Evolutionary conservation across 805 yeast genomes (phyloP).

Genomic region (Metschnikowia reukaufii): DNA sequence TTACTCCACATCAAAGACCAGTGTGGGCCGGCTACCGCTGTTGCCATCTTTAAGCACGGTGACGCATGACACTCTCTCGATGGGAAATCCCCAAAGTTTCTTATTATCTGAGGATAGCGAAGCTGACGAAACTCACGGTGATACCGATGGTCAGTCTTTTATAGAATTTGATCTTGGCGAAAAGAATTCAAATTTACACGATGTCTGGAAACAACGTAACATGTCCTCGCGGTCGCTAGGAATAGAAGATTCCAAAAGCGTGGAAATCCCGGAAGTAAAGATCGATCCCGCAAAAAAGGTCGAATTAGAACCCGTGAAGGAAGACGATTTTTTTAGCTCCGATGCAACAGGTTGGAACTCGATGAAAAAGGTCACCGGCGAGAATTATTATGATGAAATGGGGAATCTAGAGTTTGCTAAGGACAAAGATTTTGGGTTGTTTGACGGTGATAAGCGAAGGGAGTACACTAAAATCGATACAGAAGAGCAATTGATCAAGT

Average conservation of each 20-base stretch:
- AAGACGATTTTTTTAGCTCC: conserved; percentile 37
- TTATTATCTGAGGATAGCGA: not conserved
- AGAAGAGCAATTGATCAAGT: conserved; percentile 80
- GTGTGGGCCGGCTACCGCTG: conserved; percentile 16
- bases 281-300: not conserved
- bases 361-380: conserved; percentile 78
- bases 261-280: not conserved
- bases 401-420: conserved; percentile 59
- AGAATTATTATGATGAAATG: conserved; percentile 76
- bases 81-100: not conserved
- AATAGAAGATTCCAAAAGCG: not conserved
- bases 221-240: conserved; percentile 8
- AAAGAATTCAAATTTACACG: conserved; percentile 5
- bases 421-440: conserved; percentile 22
- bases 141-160: conserved; percentile 13
- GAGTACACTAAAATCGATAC: conserved; percentile 90
- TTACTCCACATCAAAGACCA: conserved; percentile 13
- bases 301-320: conserved; percentile 5
- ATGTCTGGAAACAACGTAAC: conserved; percentile 10
- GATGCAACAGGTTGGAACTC: conserved; percentile 71
- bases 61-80: not conserved
- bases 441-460: conserved; percentile 46
- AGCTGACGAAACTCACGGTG: not conserved
- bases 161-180: conserved; percentile 33
- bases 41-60: conserved; percentile 13